Percentiles rank a stretch among this genome's conserved stretches.
Conservation (phyloP, 805 yeast species). For the Candida tallmaniae region DNA sequence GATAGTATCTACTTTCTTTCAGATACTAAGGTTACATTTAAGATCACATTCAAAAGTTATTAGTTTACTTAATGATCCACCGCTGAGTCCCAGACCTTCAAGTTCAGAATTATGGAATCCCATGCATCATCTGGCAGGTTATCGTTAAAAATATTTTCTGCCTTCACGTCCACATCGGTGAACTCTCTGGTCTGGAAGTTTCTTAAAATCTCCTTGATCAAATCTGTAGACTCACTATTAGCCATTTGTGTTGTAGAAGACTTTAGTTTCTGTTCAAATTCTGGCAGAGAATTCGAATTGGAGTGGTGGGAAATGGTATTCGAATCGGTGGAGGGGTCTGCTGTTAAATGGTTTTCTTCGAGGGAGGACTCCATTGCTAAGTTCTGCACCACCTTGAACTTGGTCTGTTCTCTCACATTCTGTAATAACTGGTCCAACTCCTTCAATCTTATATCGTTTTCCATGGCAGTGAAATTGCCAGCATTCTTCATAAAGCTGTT, state of each 20-base stretch:
- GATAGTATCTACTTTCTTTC: no score
- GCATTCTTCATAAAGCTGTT: slow-evolving; percentile 8
- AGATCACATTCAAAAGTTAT: no score
- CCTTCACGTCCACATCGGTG: not conserved
- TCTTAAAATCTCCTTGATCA: slow-evolving; percentile 8
- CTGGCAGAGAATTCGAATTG: no score
- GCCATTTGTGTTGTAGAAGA: not conserved
- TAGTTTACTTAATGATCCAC: no score
- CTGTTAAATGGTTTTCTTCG: not conserved
- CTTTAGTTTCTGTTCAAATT: not conserved
- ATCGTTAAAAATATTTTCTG: slow-evolving; percentile 2
- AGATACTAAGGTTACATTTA: no score
- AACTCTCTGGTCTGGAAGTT: slow-evolving; percentile 1
- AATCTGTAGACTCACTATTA: not conserved
- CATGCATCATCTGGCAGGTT: slow-evolving; percentile 3
- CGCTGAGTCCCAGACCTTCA: slow-evolving; percentile 6
- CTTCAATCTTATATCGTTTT: slow-evolving; percentile 5
- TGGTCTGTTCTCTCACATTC: slow-evolving; percentile 2
- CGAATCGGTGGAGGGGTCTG: not conserved
- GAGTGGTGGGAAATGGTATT: no score
- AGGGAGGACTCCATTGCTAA: not conserved
- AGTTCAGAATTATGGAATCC: slow-evolving; percentile 4
- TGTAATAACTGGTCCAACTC: slow-evolving; percentile 7
- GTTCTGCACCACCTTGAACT: not conserved
- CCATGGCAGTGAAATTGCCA: slow-evolving; percentile 11